Percentiles rank a stretch among this genome's conserved stretches.
Conservation (phyloP, 495 filamentous ascomycete species). For the Hypoxylon crocopeplum region DNA sequence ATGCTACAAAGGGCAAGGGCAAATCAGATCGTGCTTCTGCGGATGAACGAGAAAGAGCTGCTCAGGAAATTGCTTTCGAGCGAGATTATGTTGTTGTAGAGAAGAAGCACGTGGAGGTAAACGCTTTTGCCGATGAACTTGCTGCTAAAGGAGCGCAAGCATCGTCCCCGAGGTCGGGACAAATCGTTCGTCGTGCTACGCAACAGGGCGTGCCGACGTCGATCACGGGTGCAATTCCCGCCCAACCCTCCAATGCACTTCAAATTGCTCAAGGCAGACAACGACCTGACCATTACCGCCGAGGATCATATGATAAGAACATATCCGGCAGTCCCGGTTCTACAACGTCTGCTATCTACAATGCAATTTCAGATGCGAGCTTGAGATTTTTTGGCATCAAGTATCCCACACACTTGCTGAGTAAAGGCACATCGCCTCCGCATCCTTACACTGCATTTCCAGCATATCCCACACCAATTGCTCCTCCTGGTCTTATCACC, state of each 20-base stretch:
- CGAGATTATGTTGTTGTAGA: constrained; percentile 95
- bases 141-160: constrained; percentile 73
- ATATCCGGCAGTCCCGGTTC: constrained; percentile 78
- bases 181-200: constrained; percentile 61
- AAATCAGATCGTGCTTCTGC: constrained; percentile 46
- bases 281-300: constrained; percentile 69
- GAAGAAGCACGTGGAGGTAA: constrained; percentile 92
- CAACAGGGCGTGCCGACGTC: constrained; percentile 68
- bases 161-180: constrained; percentile 52
- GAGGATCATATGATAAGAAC: constrained; percentile 77
- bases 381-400: constrained; percentile 80
- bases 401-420: constrained; percentile 69
- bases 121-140: constrained; percentile 95
- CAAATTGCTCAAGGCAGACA: constrained; percentile 67
- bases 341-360: constrained; percentile 87
- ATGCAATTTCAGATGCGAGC: constrained; percentile 93
- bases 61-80: constrained; percentile 87
- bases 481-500: constrained; percentile 63
- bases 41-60: constrained; percentile 75
- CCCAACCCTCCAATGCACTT: constrained; percentile 65
- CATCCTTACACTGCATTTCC: constrained; percentile 82
- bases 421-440: constrained; percentile 77
- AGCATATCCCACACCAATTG: constrained; percentile 73
- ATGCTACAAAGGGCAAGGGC: constrained; percentile 24
- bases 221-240: constrained; percentile 63